Base-by-base conservation (phyloP, 1,284 basidiomycete genomes). In the Porphyrellus sp. region DNA sequence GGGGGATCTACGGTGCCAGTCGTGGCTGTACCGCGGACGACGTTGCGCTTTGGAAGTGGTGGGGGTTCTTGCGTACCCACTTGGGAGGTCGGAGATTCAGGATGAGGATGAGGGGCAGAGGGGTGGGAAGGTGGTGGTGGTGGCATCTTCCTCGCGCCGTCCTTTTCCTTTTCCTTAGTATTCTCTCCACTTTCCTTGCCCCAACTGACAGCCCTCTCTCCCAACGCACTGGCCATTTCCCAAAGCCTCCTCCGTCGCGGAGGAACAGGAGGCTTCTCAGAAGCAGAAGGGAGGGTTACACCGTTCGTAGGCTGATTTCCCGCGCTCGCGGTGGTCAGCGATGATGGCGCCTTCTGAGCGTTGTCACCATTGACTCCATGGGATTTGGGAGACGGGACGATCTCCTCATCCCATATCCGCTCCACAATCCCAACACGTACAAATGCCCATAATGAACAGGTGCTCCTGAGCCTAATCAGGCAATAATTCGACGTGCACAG, bases 381-480 rank as follows among this genome's bases (percentile, higher is more conserved):
- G 7, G 54, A 52, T 28, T 69, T 66, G 4, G 72, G 63, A 8
- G 70, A 68, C 39, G 66, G 70, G n/a, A 75, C 64, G 24, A 78
- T 72, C 55, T 88, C 89, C 59, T 94, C 92, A 53, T 91, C 83
- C 88, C 94, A 93, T 3, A 97, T 74, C 51, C 85, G 86, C 55
- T 92, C 89, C 27, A 96, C 77, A 52, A 97, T 77, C 16, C 87
- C 82, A 1, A 81, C 84, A 27, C 92, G 83, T 35, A 97, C 81
- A 65, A 92, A 97, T 20, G 89, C 84, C 92, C 94, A 97, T 23
- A 97, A 75, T 11, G 89, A 89, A 69, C 93, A 96, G 18, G 93
- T 92, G n/a, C 87, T 80, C 12, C 93, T 81, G 18, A 97, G 74
- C 8, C 92, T 80, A 3, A 77, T 67, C 11, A 93, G 75, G 64